Evolutionary conservation across 805 yeast species (phyloP).

Genomic region (Metschnikowia gelsemii): DNA sequence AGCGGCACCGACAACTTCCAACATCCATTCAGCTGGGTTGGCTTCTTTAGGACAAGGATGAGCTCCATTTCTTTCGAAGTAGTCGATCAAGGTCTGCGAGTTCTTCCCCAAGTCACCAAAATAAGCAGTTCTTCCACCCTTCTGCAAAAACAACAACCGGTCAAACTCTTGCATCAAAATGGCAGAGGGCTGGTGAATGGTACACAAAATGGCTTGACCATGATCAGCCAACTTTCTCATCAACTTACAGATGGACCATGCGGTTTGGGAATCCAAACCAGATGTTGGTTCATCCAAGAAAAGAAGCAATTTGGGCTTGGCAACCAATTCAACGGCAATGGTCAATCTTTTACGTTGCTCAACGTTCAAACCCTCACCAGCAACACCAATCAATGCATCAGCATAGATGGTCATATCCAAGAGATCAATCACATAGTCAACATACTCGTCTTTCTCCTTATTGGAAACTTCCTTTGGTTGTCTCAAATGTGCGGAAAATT

Average conservation of each 20-base stretch:
- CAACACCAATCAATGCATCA: conserved; percentile 77
- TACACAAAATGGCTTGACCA: conserved; percentile 74
- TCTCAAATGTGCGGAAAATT: conserved; percentile 70
- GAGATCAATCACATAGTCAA: conserved; percentile 63
- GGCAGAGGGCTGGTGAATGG: conserved; percentile 79
- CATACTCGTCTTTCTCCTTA: conserved; percentile 63
- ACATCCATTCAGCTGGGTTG: conserved; percentile 62
- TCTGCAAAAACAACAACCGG: conserved; percentile 61
- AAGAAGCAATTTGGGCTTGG: conserved; percentile 61
- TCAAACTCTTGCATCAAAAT: conserved; percentile 66
- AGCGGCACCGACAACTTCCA: conserved; percentile 80
- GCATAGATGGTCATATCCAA: conserved; percentile 70
- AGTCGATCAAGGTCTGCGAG: conserved; percentile 55
- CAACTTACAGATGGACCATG: conserved; percentile 67
- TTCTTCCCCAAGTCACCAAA: conserved; percentile 77
- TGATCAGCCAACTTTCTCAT: conserved; percentile 65
- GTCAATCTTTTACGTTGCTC: conserved; percentile 36
- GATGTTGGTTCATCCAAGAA: conserved; percentile 75
- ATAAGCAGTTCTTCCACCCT: conserved; percentile 79
- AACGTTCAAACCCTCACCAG: conserved; percentile 54
- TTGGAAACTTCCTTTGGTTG: conserved; percentile 59
- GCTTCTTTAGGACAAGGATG: conserved; percentile 48
- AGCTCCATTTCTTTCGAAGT: conserved; percentile 74
- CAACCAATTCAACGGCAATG: conserved; percentile 71
- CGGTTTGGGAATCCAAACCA: conserved; percentile 69